Evolutionary conservation across 768 basidiomycete genomes (phyloP).

Genomic region (Tulasnella sp.): DNA sequence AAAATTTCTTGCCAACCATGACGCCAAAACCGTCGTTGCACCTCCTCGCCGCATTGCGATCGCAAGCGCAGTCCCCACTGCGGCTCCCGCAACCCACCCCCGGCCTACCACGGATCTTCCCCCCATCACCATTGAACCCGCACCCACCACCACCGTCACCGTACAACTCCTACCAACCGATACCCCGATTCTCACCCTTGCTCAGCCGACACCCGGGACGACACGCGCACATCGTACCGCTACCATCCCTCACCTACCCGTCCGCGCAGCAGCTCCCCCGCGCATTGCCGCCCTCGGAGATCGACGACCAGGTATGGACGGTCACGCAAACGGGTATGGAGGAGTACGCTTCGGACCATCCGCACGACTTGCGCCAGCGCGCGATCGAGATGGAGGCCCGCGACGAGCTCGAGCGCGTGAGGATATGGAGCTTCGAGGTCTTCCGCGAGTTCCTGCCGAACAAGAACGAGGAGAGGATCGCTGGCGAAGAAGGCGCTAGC

Average conservation of each 20-base stretch:
- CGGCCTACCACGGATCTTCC: not conserved
- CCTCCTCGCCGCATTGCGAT: not conserved
- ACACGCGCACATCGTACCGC: not conserved
- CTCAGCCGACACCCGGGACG: not conserved
- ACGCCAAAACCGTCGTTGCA: not conserved
- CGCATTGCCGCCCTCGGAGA: not conserved
- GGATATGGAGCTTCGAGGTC: not conserved
- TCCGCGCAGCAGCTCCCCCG: not conserved
- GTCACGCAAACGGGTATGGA: not conserved
- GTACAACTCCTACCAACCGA: not conserved
- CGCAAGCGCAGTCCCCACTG: not conserved
- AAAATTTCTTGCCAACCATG: not conserved
- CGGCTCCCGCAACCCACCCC: not conserved
- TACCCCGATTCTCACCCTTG: not conserved
- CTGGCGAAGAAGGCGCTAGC: not conserved
- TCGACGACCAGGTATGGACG: not conserved
- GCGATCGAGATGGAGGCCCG: not conserved
- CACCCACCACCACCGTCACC: not conserved
- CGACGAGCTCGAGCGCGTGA: not conserved
- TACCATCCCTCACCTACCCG: not conserved
- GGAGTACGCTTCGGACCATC: not conserved
- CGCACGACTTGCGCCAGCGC: not conserved
- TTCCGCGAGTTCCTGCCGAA: not conserved
- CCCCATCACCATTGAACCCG: not conserved
- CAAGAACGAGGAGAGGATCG: not conserved